Conservation (phyloP, 257 asterid species). For the Fraxinus cuspidata region DNA sequence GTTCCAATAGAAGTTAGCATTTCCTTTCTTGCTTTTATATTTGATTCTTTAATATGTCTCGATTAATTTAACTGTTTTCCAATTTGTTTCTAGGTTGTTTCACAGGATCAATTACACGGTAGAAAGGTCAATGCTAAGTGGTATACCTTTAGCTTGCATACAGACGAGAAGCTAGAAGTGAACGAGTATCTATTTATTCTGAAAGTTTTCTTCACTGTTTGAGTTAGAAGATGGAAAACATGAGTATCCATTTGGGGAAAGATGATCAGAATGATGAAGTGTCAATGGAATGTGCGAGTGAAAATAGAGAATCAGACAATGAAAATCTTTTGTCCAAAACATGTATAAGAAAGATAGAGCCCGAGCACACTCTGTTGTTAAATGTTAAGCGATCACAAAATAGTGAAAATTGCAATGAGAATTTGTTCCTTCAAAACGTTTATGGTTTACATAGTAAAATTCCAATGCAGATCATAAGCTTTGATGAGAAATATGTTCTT, state of each 20-base stretch:
- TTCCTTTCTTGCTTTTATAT: not conserved
- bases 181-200: slow-evolving; percentile 13
- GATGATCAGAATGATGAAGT: slow-evolving; percentile 38
- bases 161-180: not conserved
- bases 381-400: slow-evolving; percentile 33
- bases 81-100: slow-evolving; percentile 26
- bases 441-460: slow-evolving; percentile 42
- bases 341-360: slow-evolving; percentile 29
- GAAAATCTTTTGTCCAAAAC: slow-evolving; percentile 31
- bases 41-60: not conserved
- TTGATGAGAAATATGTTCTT: slow-evolving; percentile 66
- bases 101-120: not conserved
- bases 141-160: not conserved
- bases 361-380: slow-evolving; percentile 34
- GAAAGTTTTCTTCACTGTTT: slow-evolving; percentile 35
- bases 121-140: not conserved
- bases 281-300: slow-evolving; percentile 28
- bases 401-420: slow-evolving; percentile 38
- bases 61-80: not conserved
- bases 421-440: slow-evolving; percentile 39
- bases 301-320: slow-evolving; percentile 35
- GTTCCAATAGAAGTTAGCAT: not conserved
- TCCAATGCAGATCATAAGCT: slow-evolving; percentile 61
- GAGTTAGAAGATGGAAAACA: slow-evolving; percentile 48
- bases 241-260: slow-evolving; percentile 33